These are phyloP conservation scores for Tetrahymena elliotti DNA, from an alignment of 73 alveolate species.

Conservation along the genomic window DNA sequence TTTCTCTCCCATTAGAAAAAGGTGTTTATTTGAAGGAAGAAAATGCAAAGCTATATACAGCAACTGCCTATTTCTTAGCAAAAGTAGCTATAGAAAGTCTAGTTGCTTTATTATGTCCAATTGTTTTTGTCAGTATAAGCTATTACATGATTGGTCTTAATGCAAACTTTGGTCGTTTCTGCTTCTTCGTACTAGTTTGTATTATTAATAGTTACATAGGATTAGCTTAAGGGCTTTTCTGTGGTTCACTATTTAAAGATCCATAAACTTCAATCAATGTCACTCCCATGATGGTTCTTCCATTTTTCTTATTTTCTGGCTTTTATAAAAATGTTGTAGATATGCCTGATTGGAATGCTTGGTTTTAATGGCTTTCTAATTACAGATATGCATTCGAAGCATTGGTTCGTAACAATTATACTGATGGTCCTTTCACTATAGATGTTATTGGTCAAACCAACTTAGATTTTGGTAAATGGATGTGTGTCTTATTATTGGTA, in stretches of 20 bases:
- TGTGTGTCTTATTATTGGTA: background rate
- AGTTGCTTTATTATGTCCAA: background rate
- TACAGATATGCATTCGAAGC: slow-evolving; percentile 55
- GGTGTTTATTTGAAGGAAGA: slow-evolving; percentile 60
- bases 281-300: slow-evolving; percentile 41
- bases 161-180: background rate
- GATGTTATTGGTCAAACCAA: background rate
- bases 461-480: background rate
- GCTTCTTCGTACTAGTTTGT: background rate
- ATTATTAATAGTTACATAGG: background rate
- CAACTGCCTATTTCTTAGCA: slow-evolving; percentile 47
- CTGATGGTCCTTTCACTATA: background rate
- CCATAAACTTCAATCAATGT: slow-evolving; percentile 32
- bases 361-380: slow-evolving; percentile 61
- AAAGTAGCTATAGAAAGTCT: slow-evolving; percentile 41
- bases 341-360: slow-evolving; percentile 40
- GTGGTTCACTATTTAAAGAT: slow-evolving; percentile 38
- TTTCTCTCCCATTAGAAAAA: slow-evolving; percentile 61
- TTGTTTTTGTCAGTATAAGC: background rate
- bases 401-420: slow-evolving; percentile 42
- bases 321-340: slow-evolving; percentile 43
- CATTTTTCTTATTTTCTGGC: slow-evolving; percentile 58
- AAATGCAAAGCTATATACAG: slow-evolving; percentile 37
- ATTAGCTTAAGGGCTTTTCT: slow-evolving; percentile 20
- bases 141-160: background rate